Conservation (phyloP, 2,329 filamentous ascomycete species). For the Penicillium brevicompactum region DNA sequence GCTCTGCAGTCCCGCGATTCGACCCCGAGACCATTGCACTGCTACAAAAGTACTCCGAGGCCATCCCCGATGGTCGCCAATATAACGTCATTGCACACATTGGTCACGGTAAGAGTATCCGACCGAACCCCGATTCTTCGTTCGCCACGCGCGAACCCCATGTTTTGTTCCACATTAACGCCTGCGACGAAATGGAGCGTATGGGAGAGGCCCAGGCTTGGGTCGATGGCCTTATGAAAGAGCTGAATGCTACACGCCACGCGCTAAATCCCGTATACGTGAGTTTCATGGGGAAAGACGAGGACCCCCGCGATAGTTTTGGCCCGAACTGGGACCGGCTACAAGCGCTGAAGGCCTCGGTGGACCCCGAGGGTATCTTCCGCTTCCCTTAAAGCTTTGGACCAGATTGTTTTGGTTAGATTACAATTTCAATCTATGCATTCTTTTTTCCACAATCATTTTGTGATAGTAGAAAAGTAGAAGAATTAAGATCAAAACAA, state of each 20-base stretch:
- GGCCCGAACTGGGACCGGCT: not conserved
- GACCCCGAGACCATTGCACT: not conserved
- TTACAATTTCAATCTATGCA: not conserved
- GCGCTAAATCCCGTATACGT: not conserved
- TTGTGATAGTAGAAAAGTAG: no score
- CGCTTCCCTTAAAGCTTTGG: not conserved
- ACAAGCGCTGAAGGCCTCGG: not conserved
- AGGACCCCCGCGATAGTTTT: not conserved
- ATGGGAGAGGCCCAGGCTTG: not conserved
- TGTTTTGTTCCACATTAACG: not conserved
- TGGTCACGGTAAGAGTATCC: not conserved
- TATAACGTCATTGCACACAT: not conserved
- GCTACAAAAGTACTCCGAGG: not conserved
- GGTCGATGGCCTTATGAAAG: not conserved
- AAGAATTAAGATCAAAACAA: no score
- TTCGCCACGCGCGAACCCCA: not conserved
- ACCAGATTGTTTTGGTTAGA: no score
- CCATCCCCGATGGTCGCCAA: not conserved
- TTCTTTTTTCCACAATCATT: no score
- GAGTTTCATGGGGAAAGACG: not conserved
- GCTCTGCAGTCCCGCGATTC: not conserved
- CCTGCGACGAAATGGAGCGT: not conserved
- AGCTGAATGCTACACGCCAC: not conserved
- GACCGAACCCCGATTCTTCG: not conserved
- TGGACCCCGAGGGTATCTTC: not conserved